These are phyloP conservation scores for Coelastrella sp. DNA, from an alignment of 139 green algal genomes.

Conservation along the genomic window DNA sequence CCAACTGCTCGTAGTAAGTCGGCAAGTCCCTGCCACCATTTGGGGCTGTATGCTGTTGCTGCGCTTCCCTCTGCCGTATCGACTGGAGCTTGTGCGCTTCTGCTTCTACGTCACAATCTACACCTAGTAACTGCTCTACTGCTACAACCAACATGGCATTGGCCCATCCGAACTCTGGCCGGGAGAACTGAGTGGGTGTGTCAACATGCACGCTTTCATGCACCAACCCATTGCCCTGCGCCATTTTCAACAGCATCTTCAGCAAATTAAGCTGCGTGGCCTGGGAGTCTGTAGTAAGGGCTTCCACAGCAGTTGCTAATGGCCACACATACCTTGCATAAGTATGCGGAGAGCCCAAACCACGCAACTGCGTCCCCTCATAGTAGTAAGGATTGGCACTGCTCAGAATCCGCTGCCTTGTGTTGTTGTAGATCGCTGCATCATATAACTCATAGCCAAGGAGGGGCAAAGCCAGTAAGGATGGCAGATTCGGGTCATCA, in stretches of 20 bases:
- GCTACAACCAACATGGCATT: slow-evolving; percentile 64
- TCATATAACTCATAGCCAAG: slow-evolving; percentile 67
- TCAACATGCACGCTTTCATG: slow-evolving; percentile 46
- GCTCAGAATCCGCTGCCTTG: slow-evolving; percentile 54
- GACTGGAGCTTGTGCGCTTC: slow-evolving; percentile 26
- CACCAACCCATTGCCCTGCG: slow-evolving; percentile 36
- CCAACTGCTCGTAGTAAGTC: slow-evolving; percentile 52
- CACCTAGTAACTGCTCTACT: slow-evolving; percentile 58
- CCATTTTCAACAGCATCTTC: slow-evolving; percentile 49
- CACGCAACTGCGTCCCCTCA: slow-evolving; percentile 50
- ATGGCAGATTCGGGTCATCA: slow-evolving; percentile 79
- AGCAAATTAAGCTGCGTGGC: slow-evolving; percentile 39
- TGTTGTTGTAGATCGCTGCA: slow-evolving; percentile 52
- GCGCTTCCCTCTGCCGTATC: background rate
- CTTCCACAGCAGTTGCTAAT: slow-evolving; percentile 57
- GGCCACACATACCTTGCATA: slow-evolving; percentile 59
- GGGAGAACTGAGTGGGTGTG: background rate
- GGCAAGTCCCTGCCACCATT: slow-evolving; percentile 46
- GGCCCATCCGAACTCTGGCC: slow-evolving; percentile 67
- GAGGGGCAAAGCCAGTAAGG: slow-evolving; percentile 70
- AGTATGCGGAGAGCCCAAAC: slow-evolving; percentile 71
- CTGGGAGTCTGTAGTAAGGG: slow-evolving; percentile 48
- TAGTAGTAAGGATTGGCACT: slow-evolving; percentile 60
- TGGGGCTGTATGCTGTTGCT: background rate
- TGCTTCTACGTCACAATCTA: slow-evolving; percentile 58